Conservation (phyloP, 2,329 filamentous ascomycete species). For the Nothomitra cinnamomea region DNA sequence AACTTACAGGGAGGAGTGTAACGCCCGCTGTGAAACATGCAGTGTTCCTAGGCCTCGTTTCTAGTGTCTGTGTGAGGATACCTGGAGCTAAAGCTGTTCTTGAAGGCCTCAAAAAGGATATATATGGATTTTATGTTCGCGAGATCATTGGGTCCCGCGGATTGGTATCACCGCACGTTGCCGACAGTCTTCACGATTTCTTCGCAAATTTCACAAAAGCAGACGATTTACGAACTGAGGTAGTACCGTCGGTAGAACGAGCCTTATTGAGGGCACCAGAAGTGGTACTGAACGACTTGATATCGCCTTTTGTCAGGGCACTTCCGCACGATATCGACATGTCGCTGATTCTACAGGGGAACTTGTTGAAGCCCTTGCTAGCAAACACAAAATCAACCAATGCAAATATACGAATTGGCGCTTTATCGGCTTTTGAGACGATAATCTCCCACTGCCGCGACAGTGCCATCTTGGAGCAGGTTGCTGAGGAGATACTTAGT, state of each 20-base stretch:
- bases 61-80: slow-evolving; percentile 68
- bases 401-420: slow-evolving; percentile 54
- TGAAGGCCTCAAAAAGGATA: slow-evolving; percentile 48
- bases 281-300: slow-evolving; percentile 63
- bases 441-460: slow-evolving; percentile 47
- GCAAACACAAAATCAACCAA: slow-evolving; percentile 88
- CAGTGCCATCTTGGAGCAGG: slow-evolving; percentile 41
- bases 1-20: slow-evolving; percentile 50
- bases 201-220: slow-evolving; percentile 56
- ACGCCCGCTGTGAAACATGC: slow-evolving; percentile 53
- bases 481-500: slow-evolving; percentile 59
- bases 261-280: slow-evolving; percentile 78
- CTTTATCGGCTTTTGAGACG: slow-evolving; percentile 54
- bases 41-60: slow-evolving; percentile 66
- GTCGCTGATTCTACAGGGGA: slow-evolving; percentile 51
- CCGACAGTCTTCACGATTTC: slow-evolving; percentile 62
- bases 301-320: slow-evolving; percentile 54
- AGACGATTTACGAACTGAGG: slow-evolving; percentile 57
- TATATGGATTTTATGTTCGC: slow-evolving; percentile 68
- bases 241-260: slow-evolving; percentile 76
- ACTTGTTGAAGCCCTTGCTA: slow-evolving; percentile 73
- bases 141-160: slow-evolving; percentile 70
- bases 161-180: slow-evolving; percentile 52
- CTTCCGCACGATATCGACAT: slow-evolving; percentile 59
- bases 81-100: slow-evolving; percentile 43